A percentile compares a stretch with the other conserved stretches of the same genome.
Evolutionary conservation across 2,329 filamentous ascomycete species (phyloP).

Genomic region (Metarhizium album): DNA sequence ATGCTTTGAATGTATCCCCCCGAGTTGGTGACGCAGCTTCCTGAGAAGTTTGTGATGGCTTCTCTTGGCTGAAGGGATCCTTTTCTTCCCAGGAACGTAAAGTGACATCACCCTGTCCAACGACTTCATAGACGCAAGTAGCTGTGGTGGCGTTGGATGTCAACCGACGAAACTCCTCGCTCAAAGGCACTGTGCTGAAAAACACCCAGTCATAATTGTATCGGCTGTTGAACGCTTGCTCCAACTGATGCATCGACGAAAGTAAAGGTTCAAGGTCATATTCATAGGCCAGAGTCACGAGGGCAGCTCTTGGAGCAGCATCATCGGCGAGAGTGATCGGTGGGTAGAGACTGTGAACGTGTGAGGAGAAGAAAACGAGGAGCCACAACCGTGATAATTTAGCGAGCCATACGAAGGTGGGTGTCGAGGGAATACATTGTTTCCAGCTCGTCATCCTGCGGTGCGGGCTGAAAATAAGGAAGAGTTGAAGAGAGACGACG

Average conservation of each 20-base stretch:
- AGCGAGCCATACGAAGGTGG: slow-evolving; percentile 3
- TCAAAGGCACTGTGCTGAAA: slow-evolving; percentile 73
- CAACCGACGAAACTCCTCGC: slow-evolving; percentile 60
- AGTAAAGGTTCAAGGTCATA: slow-evolving; percentile 20
- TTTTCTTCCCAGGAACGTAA: not conserved
- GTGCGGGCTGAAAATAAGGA: slow-evolving; percentile 7
- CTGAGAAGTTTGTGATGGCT: slow-evolving; percentile 1
- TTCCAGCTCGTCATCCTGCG: slow-evolving; percentile 5
- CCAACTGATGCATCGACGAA: slow-evolving; percentile 43
- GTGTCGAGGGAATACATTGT: slow-evolving; percentile 1
- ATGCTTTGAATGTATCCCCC: slow-evolving; percentile 42
- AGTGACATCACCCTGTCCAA: slow-evolving; percentile 68
- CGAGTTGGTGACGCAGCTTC: slow-evolving; percentile 2
- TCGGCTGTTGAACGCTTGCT: slow-evolving; percentile 57
- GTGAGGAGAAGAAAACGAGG: slow-evolving; percentile 3
- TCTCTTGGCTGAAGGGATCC: not conserved
- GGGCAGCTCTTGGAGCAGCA: slow-evolving; percentile 18
- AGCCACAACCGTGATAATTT: slow-evolving; percentile 5
- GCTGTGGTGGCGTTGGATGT: slow-evolving; percentile 61
- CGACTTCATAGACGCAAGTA: slow-evolving; percentile 59
- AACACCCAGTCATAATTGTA: slow-evolving; percentile 85
- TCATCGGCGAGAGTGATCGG: slow-evolving; percentile 10
- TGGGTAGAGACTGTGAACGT: slow-evolving; percentile 10
- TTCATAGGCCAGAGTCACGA: slow-evolving; percentile 22
- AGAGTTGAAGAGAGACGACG: slow-evolving; percentile 4